Base-by-base conservation (phyloP, 208 protist genomes). In the Crithidia expoeki region DNA sequence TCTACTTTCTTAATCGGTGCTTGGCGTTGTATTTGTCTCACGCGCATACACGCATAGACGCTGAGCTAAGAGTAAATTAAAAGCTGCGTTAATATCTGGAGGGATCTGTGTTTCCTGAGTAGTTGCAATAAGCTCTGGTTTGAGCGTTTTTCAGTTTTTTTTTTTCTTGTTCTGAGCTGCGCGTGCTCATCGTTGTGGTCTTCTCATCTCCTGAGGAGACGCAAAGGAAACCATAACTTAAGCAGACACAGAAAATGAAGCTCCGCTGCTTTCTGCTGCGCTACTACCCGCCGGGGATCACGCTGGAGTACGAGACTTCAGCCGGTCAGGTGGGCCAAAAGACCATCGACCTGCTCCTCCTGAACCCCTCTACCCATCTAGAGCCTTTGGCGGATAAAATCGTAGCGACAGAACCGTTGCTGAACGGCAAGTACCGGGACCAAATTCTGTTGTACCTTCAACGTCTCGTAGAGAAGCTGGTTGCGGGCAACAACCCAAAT, bases 201-300 rank as follows among this genome's bases (percentile, higher is more conserved):
- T n/a, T n/a, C n/a, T n/a, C n/a, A n/a, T n/a, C n/a, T n/a, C n/a
- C n/a, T n/a, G n/a, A n/a, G n/a, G n/a, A n/a, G n/a, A n/a, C n/a
- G n/a, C n/a, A n/a, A n/a, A n/a, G n/a, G n/a, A n/a, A 9, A 50
- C 19, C 17, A 50, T 23, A 23, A 58, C 52, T 21, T 27, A 58
- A 42, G 44, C 32, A 60, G 28, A 42, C 32, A 28, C 19, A 30
- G 38, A 72, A 75, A 64, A 97, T 97, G 93, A 91, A 89, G 47
- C 93, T 98, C 23, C 89, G 91, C n/a, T 93, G 87, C 21, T 98
- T 98, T 72, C 68, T 98, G 10, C 81, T 98, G 52, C 92, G 97
- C 17, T 98, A 98, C 76, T 98, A 98, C 81, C 97, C 97, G 47
- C 96, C 97, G 21, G 97, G 97, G 11, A 94, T 97, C 60, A 98